These are phyloP conservation scores for Pleurotus tuoliensis DNA, from an alignment of 768 basidiomycete species.

Conservation along the genomic window DNA sequence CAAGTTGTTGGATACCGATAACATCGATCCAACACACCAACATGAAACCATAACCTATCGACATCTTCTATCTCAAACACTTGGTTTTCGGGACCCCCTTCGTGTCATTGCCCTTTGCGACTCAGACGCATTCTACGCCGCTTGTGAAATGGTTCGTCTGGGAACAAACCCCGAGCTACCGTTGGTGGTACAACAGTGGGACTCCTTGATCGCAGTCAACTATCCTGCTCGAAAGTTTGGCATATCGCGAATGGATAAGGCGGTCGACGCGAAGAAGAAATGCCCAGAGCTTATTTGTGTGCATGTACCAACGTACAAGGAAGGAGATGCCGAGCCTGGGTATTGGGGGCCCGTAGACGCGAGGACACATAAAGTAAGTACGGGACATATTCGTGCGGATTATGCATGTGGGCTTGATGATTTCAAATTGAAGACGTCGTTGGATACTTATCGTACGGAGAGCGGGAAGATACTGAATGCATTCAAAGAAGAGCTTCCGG, in stretches of 20 bases:
- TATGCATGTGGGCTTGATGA: neutral
- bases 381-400: neutral
- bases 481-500: slow-evolving; percentile 77
- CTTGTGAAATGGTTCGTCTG: slow-evolving; percentile 83
- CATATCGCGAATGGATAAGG: slow-evolving; percentile 86
- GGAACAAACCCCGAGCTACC: slow-evolving; percentile 57
- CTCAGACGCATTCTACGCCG: slow-evolving; percentile 81
- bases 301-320: slow-evolving; percentile 93
- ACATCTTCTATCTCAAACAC: slow-evolving; percentile 64
- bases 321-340: slow-evolving; percentile 80
- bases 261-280: slow-evolving; percentile 76
- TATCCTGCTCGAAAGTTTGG: slow-evolving; percentile 92
- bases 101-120: slow-evolving; percentile 89
- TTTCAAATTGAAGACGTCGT: slow-evolving; percentile 58
- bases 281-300: slow-evolving; percentile 84
- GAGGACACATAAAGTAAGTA: slow-evolving; percentile 81
- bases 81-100: slow-evolving; percentile 71
- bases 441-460: slow-evolving; percentile 91
- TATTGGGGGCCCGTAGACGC: slow-evolving; percentile 92
- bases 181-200: slow-evolving; percentile 86
- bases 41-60: slow-evolving; percentile 74
- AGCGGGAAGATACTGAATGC: slow-evolving; percentile 80
- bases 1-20: neutral
- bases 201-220: slow-evolving; percentile 88
- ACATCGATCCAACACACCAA: slow-evolving; percentile 47